Base-by-base conservation (phyloP, 805 yeast species). In the Blastobotrys peoriensis region DNA sequence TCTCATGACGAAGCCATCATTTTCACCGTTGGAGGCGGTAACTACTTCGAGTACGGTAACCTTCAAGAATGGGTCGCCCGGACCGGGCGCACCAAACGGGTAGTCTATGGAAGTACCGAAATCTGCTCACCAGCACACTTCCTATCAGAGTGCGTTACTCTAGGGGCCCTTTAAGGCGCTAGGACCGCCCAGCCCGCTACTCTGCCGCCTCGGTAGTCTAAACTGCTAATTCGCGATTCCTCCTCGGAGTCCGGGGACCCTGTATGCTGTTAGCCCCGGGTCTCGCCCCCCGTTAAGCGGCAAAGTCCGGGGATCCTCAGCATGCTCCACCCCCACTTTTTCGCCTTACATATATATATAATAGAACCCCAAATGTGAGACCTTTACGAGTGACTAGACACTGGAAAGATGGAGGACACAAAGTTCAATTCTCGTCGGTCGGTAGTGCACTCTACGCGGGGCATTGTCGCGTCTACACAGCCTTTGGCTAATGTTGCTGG, bases 21-120 rank as follows among this genome's bases (percentile, higher is more conserved):
- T 17, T 93, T 93, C 63, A 86, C 89, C 42, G 89, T 93, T 45
- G 99, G 98, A 20, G 98, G 98, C 28, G 98, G 98, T 39, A 89
- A 86, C 64, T 93, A 88, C 61, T 68, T 86, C 50, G 99, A 93
- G 67, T 93, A 91, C 61, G 94, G 89, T 48, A 91, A 91, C 59
- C 74, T 93, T 58, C 95, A 86, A 63, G 96, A 89, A 63, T 89
- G 96, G 94, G 77, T 79, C 0, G 62, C 49, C 6, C 54, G 68
- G 37, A 61, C 51, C 37, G 60, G 58, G 33, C 54, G 68, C 3
- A 66, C 61, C 40, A 83, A 78, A 59, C 69, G 70, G 28, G 84
- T 93, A 25, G 76, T 84, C 18, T 91, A 93, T 62, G 98, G 98
- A 21, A 79, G 94, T 56, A 87, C 96, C 1, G 80, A 77, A 51